Percentiles rank a stretch among this genome's conserved stretches.
Evolutionary conservation across 2,329 filamentous ascomycete species (phyloP).

Genomic region (Aspergillus quadricinctus): DNA sequence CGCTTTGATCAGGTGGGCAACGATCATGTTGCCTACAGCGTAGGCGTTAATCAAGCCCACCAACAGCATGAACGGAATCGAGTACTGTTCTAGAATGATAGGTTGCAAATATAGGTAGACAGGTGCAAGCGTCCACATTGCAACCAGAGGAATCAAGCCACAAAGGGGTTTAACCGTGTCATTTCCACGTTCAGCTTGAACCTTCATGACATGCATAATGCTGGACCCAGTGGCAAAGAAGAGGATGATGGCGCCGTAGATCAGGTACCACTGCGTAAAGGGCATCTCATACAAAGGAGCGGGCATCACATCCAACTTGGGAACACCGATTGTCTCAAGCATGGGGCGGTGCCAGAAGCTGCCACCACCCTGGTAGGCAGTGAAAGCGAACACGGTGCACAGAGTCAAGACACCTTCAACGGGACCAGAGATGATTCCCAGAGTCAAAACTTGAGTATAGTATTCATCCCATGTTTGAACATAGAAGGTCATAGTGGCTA

Average conservation of each 20-base stretch:
- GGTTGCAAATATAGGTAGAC: conserved; percentile 83
- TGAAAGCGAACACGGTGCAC: conserved; percentile 74
- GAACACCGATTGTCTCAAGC: conserved; percentile 66
- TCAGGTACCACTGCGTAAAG: conserved; percentile 90
- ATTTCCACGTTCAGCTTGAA: conserved; percentile 68
- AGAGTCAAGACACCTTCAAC: conserved; percentile 91
- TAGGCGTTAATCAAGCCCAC: conserved; percentile 90
- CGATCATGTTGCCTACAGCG: conserved; percentile 92
- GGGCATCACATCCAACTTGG: conserved; percentile 61
- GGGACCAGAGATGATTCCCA: conserved; percentile 87
- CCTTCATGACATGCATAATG: conserved; percentile 77
- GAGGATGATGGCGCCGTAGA: conserved; percentile 76
- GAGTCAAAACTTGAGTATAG: conserved; percentile 90
- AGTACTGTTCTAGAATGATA: conserved; percentile 71
- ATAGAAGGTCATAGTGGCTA: conserved; percentile 90
- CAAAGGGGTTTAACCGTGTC: conserved; percentile 65
- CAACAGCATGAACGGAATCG: conserved; percentile 86
- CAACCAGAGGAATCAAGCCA: conserved; percentile 76
- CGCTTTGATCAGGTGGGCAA: conserved; percentile 82
- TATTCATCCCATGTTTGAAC: conserved; percentile 99
- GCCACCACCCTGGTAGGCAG: conserved; percentile 78
- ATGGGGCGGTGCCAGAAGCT: conserved; percentile 90
- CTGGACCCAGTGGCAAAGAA: conserved; percentile 74
- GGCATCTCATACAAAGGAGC: conserved; percentile 69
- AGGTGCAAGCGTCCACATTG: conserved; percentile 71